A percentile compares a stretch with the other conserved stretches of the same genome.
These are phyloP conservation scores for Taxawa tesnikishii DNA, from an alignment of 2,329 filamentous ascomycete genomes.

Conservation along the genomic window DNA sequence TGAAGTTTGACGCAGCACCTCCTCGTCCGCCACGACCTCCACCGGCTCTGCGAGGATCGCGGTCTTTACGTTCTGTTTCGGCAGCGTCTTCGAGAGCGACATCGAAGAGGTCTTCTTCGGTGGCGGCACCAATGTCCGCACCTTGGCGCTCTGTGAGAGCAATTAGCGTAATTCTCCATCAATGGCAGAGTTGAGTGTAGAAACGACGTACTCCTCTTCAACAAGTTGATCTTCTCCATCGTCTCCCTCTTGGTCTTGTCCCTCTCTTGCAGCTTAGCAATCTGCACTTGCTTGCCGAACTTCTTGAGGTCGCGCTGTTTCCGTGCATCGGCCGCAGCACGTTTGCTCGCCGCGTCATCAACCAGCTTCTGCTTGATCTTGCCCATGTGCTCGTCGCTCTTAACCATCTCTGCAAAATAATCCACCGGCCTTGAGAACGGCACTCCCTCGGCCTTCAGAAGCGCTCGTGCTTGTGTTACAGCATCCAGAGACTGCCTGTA, in stretches of 20 bases:
- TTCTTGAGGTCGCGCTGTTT: constrained; percentile 95
- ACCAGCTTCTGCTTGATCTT: constrained; percentile 88
- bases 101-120: constrained; percentile 84
- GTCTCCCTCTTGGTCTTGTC: constrained; percentile 86
- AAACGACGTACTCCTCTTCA: constrained; percentile 77
- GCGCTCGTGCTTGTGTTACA: constrained; percentile 57
- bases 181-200: constrained; percentile 1
- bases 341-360: constrained; percentile 84
- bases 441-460: constrained; percentile 69
- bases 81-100: constrained; percentile 64
- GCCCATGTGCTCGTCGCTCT: constrained; percentile 96
- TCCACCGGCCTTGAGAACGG: constrained; percentile 82
- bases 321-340: constrained; percentile 80
- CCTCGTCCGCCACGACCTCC: constrained; percentile 25
- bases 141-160: constrained; percentile 66
- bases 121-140: constrained; percentile 48
- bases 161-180: too few species aligned
- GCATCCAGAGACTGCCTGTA: constrained; percentile 81
- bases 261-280: constrained; percentile 89
- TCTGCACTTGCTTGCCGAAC: constrained; percentile 96
- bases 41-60: constrained; percentile 24
- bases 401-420: constrained; percentile 99
- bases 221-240: constrained; percentile 82
- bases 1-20: constrained; percentile 45
- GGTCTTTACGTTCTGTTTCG: constrained; percentile 35